Evolutionary conservation across 1,284 basidiomycete species (phyloP), one percentile per base, ranked within the genome.

Genomic region (Cryptococcus hybrid): DNA sequence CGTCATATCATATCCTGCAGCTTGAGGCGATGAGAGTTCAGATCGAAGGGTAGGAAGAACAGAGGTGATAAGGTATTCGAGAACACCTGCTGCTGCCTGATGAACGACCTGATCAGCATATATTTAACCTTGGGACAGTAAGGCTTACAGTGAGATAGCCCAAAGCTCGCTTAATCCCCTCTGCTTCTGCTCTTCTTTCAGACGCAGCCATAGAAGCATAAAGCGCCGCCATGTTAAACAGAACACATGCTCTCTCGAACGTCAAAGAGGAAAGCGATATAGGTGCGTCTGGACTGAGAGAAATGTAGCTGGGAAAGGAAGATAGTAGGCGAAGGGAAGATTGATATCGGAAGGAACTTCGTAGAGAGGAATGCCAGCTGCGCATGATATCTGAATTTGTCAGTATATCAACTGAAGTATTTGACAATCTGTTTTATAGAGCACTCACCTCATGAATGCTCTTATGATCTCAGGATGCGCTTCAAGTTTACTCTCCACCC

Each of bases 221-320:
- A 12, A 92, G 77, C 1, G 90, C 85, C 0, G 88, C 90, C 2
- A 95, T 80, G 71, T 96, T 95, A 81, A 88, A 94, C 1, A 96
- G 76, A 0, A 89, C 81, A 5, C 84, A 81, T 2, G 87, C 85
- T 9, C 88, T 83, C 73, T 96, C 93, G 65, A 87, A 95, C 6
- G 84, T 79, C 15, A 96, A 78, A 63, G 87, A 91, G n/a, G 80
- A 81, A 13, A 91, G 77, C 0, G 85, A 82, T 51, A 89, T 78
- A 2, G 88, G 85, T 1, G 86, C 63, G 9, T 83, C 80, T 1
- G 82, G 76, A 0, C 67, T 64, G 42, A 78, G 62, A 2, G 75
- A 70, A 74, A 74, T 0, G 85, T 75, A 4, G 74, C 46, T 77
- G 80, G 78, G 88, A 82, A 95, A 8, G 83, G 85, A 0, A 88